Percentiles rank a stretch among this genome's conserved stretches.
Evolutionary conservation across 305 asterid species (phyloP).

Genomic region (Fraxinus platypoda): DNA sequence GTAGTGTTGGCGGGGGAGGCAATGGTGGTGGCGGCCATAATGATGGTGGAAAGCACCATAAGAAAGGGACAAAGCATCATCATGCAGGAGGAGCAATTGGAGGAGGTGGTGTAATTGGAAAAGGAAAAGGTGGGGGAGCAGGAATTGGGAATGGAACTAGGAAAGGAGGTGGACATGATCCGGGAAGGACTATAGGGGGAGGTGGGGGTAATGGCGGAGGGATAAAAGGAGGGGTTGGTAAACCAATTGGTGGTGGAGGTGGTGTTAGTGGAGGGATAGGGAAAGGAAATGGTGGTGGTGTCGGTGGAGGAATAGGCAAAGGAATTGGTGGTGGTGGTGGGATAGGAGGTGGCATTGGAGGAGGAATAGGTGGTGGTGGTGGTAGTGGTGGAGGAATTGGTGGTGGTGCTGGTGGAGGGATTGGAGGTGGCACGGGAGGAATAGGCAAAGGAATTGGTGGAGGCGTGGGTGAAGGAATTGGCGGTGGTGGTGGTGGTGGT

Average conservation of each 20-base stretch:
- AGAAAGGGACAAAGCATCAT: slow-evolving; percentile 23
- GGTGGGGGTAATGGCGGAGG: slow-evolving; percentile 3
- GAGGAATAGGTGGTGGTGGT: slow-evolving; percentile 20
- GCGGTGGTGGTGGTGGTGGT: too few species aligned
- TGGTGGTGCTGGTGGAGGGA: not conserved
- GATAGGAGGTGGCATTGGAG: slow-evolving; percentile 4
- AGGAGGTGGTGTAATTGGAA: not conserved
- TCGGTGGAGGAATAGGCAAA: slow-evolving; percentile 4
- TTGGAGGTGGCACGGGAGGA: too few species aligned
- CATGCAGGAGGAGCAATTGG: slow-evolving; percentile 1
- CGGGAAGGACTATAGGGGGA: not conserved
- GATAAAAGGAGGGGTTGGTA: not conserved
- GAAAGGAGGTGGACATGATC: not conserved
- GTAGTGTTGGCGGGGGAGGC: not conserved
- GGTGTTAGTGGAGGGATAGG: not conserved
- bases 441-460: too few species aligned
- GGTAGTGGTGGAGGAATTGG: slow-evolving; percentile 20
- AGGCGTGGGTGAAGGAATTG: too few species aligned
- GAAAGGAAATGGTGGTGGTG: not conserved
- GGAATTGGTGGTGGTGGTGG: slow-evolving; percentile 25
- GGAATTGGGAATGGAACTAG: slow-evolving; percentile 4
- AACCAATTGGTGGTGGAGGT: slow-evolving; percentile 10
- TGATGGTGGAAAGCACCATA: slow-evolving; percentile 23
- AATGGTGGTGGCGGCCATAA: slow-evolving; percentile 15
- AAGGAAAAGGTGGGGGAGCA: not conserved